Evolutionary conservation across 768 basidiomycete species (phyloP).

Genomic region (Termitomyces sp.): DNA sequence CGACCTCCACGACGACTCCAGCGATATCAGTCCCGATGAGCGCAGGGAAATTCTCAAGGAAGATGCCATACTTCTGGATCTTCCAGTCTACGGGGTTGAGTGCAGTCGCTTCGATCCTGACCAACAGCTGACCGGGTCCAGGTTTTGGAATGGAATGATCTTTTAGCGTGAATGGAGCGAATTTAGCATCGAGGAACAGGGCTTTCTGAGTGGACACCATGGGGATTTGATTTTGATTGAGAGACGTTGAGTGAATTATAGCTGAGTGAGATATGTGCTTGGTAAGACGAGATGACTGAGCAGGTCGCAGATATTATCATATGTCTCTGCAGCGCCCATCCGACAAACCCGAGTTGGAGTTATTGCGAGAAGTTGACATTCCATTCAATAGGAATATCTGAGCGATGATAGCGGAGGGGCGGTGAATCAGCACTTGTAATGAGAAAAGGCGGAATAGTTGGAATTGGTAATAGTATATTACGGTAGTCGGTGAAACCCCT

Average conservation of each 20-base stretch:
- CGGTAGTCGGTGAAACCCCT: too few relatives aligned
- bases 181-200: conserved; percentile 13
- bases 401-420: neutral
- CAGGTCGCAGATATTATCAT: neutral
- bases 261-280: neutral
- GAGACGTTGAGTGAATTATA: neutral
- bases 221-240: neutral
- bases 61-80: conserved; percentile 33
- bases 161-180: conserved; percentile 13
- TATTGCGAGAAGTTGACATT: neutral
- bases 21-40: conserved; percentile 45
- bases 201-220: conserved; percentile 19
- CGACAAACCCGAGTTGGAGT: neutral
- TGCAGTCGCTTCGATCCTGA: conserved; percentile 31
- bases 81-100: conserved; percentile 52
- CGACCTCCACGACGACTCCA: conserved; percentile 47
- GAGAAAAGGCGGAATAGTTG: too few relatives aligned
- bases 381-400: neutral
- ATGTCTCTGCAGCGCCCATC: too few relatives aligned
- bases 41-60: conserved; percentile 36
- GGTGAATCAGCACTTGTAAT: neutral
- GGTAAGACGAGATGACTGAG: neutral
- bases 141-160: conserved; percentile 20
- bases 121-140: conserved; percentile 31
- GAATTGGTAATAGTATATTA: neutral